These are phyloP conservation scores for Cyclospora cayetanensis DNA, from an alignment of 169 alveolate species.

Conservation along the genomic window DNA sequence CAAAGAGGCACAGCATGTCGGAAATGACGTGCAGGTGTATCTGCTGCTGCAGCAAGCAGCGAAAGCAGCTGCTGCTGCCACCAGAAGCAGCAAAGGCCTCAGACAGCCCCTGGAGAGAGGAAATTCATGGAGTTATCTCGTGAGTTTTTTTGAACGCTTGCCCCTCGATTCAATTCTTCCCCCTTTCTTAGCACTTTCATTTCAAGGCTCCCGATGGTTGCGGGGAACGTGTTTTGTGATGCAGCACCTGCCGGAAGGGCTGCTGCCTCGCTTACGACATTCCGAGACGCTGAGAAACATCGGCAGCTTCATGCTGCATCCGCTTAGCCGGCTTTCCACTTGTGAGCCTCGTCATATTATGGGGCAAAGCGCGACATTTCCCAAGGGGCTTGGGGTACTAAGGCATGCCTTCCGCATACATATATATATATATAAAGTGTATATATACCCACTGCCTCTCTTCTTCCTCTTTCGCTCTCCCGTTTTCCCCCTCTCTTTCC, in stretches of 20 bases:
- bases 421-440: too few species aligned
- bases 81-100: background rate
- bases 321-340: background rate
- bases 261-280: background rate
- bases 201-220: too few species aligned
- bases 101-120: background rate
- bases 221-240: background rate
- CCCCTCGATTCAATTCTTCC: too few species aligned
- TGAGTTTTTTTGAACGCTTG: background rate
- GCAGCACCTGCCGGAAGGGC: background rate
- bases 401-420: too few species aligned
- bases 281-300: background rate
- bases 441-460: too few species aligned
- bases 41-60: slow-evolving; percentile 47
- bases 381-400: too few species aligned
- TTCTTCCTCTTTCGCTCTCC: too few species aligned
- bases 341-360: too few species aligned
- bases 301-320: background rate
- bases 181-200: too few species aligned
- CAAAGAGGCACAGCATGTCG: background rate
- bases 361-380: too few species aligned
- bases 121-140: slow-evolving; percentile 20
- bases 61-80: slow-evolving; percentile 13
- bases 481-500: too few species aligned
- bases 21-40: background rate